Evolutionary conservation across 176 grass and related monocot species (phyloP).

Genomic region (Calamus simplicifolius): DNA sequence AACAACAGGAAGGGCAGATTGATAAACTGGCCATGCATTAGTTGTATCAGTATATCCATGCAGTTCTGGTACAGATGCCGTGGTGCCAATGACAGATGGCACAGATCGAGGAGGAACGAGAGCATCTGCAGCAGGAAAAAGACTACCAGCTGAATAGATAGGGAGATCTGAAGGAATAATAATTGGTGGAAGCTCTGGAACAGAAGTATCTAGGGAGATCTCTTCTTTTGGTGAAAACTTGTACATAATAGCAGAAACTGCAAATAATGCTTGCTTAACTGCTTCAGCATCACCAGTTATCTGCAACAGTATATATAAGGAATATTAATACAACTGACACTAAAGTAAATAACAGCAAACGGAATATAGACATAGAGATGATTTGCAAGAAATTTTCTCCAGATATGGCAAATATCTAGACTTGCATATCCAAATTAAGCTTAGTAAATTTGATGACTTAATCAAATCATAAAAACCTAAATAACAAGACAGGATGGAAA

Average conservation of each 20-base stretch:
- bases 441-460: too few species aligned
- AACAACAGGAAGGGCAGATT: conserved; percentile 58
- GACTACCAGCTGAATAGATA: conserved; percentile 52
- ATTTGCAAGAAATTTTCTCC: background rate
- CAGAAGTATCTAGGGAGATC: conserved; percentile 72
- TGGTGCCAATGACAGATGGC: conserved; percentile 38
- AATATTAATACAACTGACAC: conserved; percentile 14
- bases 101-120: conserved; percentile 43
- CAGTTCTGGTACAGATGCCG: conserved; percentile 46
- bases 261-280: conserved; percentile 68
- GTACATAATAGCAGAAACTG: conserved; percentile 81
- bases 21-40: conserved; percentile 54
- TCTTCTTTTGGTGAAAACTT: conserved; percentile 76
- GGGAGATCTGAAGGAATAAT: conserved; percentile 86
- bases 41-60: conserved; percentile 40
- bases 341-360: conserved; percentile 10
- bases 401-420: too few species aligned
- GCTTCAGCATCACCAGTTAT: conserved; percentile 70
- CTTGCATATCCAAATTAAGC: too few species aligned
- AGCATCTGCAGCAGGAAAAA: conserved; percentile 44
- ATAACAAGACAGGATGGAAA: too few species aligned
- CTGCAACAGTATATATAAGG: conserved; percentile 31
- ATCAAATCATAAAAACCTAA: too few species aligned
- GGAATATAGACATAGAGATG: conserved; percentile 2
- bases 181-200: conserved; percentile 58